These are phyloP conservation scores for Colletotrichum acutatum DNA, from an alignment of 2,329 filamentous ascomycete species.

Conservation along the genomic window DNA sequence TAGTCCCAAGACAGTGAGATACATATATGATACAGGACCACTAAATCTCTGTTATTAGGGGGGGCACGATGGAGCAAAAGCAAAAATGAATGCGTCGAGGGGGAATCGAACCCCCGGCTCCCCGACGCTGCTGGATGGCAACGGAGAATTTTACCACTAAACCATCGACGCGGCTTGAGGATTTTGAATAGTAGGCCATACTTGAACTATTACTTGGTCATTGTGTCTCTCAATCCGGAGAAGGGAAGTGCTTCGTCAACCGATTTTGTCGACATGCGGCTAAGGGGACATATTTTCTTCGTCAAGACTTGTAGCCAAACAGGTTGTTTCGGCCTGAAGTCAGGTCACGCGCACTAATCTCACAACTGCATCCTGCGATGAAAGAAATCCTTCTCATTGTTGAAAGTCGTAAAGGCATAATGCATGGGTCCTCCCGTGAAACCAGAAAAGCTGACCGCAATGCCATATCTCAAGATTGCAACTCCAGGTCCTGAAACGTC, in stretches of 20 bases:
- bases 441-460: constrained; percentile 22
- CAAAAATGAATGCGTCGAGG: neutral
- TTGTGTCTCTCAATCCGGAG: too few species aligned
- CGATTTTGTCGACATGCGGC: too few species aligned
- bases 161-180: neutral
- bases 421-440: constrained; percentile 21
- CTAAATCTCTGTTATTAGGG: too few species aligned
- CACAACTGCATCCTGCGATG: neutral
- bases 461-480: constrained; percentile 15
- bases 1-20: too few species aligned
- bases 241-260: too few species aligned
- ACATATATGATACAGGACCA: too few species aligned
- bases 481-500: constrained; percentile 11
- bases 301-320: neutral
- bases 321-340: neutral
- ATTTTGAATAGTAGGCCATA: fast-evolving
- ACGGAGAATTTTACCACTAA: constrained; percentile 25
- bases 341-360: neutral
- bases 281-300: neutral
- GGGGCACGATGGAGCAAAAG: too few species aligned
- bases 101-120: constrained; percentile 22
- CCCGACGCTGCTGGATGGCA: constrained; percentile 18
- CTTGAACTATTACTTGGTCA: fast-evolving
- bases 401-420: constrained; percentile 14
- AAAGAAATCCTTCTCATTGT: neutral